Base-by-base conservation (phyloP, 768 basidiomycete species). In the Mrakia gelida region DNA sequence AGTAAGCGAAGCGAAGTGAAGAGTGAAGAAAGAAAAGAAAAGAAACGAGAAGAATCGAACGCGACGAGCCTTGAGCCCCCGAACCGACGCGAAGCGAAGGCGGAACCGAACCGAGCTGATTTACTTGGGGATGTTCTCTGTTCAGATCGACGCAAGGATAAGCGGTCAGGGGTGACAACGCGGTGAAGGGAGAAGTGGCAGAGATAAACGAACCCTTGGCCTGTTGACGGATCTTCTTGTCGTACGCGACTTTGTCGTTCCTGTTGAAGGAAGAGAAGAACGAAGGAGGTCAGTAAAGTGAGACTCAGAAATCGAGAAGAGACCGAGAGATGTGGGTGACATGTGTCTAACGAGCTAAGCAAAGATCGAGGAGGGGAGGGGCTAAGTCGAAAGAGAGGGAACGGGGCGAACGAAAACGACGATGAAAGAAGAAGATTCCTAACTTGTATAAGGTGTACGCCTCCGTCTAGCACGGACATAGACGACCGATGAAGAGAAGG, bases 381-480 rank as follows among this genome's bases (percentile, higher is more conserved):
- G 32, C n/a, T 56, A 59, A 74, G 41, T 34, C 30, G 15, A 23
- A 38, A 41, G 59, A n/a, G 6, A 15, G 26, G 28, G 49, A 38
- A 26, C 15, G 43, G 49, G n/a, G 21, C 18, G n/a, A 32, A n/a
- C 41, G 38, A 9, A 15, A 32, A 30, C 28, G 28, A 49, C 23
- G 32, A 41, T 28, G 52, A 45, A 45, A 49, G 45, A 18, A 52
- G 62, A 32, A 23, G 30, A n/a, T 30, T 30, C 86, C 94, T 82
- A 81, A 96, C 95, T 97, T 98, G 88, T 94, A 98, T 91, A 97
- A 92, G 49, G 94, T 95, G 85, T 98, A 98, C 21, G 97, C 97
- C 81, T 98, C 97, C 43, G 74, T 75, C 74, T 75, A 67, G 56
- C 18, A 56, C 49, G 56, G 56, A 56, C 28, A 11, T 16, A 56